Base-by-base conservation (phyloP, 192 early-diverging fungal species). In the Coemansia sp. region DNA sequence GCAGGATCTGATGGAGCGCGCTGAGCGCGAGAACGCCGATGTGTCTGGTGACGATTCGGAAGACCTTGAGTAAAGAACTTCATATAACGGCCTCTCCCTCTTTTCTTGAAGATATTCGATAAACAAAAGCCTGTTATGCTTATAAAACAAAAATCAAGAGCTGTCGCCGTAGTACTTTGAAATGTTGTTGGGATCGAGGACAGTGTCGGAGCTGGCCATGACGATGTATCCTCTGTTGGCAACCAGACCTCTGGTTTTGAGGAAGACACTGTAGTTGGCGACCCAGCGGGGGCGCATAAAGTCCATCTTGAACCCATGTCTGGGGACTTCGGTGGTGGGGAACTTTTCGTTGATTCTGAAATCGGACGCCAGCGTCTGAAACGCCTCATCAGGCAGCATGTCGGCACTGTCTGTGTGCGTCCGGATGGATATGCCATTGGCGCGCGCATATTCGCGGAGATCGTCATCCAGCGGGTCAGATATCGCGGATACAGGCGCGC, bases 21-120 rank as follows among this genome's bases (percentile, higher is more conserved):
- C 89, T 36, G 94, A 94, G 78, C 89, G 91, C 83, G 93, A 97
- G 82, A 97, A 96, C 81, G 89, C 89, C 63, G 92, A 97, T 77
- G 91, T 98, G 34, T 87, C 89, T 6, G 97, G 93, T 73, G 97
- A 99, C 84, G 94, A 59, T 34, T 59, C 57, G 30, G 57, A 59
- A 2, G 57, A 38, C 30, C 51, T 53, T 23, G 51, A 53, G 24
- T 53, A 12, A 53, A 53, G 5, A 10, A 15, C 15, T 4, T 9
- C 8, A 52, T 24, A 21, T 3, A 24, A 12, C 5, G 44, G 23
- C 1, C 1, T 8, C 15, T 52, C 24, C 7, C 24, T 52, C 15
- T 21, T 48, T 48, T 1, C 46, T 48, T 44, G 77, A 71, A 38
- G 38, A 38, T 38, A 38, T 46, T 30, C 41, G 66, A 62, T 34